Percentiles rank a stretch among this genome's conserved stretches.
These are phyloP conservation scores for Ensete glaucum DNA, from an alignment of 176 grass and related monocot species.

Conservation along the genomic window DNA sequence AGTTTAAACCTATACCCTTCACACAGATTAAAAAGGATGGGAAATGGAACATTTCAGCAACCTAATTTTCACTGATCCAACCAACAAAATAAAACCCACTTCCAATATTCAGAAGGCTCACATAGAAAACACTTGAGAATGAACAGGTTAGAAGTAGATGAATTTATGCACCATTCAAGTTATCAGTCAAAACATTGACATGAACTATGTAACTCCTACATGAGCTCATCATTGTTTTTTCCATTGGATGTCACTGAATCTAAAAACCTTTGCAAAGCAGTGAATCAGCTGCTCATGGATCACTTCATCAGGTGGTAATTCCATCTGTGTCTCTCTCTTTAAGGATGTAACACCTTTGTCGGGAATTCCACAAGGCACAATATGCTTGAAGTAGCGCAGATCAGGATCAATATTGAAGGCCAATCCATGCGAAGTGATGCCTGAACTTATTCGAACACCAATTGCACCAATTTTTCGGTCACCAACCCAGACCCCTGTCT, in stretches of 20 bases:
- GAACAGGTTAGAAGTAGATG: no score
- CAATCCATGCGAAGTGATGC: constrained; percentile 70
- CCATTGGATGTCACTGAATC: constrained; percentile 16
- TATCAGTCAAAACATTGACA: neutral
- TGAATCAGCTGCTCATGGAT: constrained; percentile 72
- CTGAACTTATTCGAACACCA: constrained; percentile 82
- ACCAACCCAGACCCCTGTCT: constrained; percentile 83
- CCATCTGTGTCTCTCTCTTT: constrained; percentile 39
- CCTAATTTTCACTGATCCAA: no score
- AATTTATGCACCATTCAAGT: no score
- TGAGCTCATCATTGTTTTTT: neutral
- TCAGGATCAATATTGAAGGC: constrained; percentile 77
- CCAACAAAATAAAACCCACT: no score
- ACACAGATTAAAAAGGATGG: no score
- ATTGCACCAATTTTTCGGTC: constrained; percentile 92
- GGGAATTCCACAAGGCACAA: constrained; percentile 72
- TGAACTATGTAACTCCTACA: neutral
- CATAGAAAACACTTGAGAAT: no score
- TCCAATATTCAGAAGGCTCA: no score
- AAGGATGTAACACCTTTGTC: constrained; percentile 71
- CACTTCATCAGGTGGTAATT: constrained; percentile 57
- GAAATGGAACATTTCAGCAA: no score
- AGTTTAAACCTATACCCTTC: no score
- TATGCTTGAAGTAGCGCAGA: constrained; percentile 53
- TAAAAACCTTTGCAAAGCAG: constrained; percentile 42